These are phyloP conservation scores for Alternaria novae-zelandiae DNA, from an alignment of 2,329 filamentous ascomycete species.

Conservation along the genomic window DNA sequence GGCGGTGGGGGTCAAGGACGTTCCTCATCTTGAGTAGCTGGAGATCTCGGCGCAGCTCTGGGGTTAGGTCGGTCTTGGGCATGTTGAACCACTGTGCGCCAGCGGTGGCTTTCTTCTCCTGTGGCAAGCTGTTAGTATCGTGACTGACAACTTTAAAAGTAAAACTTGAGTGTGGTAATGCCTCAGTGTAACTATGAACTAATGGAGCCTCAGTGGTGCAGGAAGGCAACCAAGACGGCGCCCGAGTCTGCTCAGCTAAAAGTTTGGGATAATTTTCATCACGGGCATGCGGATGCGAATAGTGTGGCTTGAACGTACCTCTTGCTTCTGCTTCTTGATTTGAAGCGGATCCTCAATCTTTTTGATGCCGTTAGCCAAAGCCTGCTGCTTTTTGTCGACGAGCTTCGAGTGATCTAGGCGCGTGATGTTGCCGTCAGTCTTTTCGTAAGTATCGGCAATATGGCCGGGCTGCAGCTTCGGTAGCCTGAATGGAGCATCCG, in stretches of 20 bases:
- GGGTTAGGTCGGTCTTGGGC: slow-evolving; percentile 81
- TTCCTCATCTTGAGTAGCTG: slow-evolving; percentile 89
- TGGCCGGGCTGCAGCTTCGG: slow-evolving; percentile 58
- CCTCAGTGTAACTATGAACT: slow-evolving; percentile 79
- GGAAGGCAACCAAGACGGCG: slow-evolving; percentile 82
- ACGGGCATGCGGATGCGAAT: slow-evolving; percentile 51
- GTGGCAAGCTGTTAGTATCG: slow-evolving; percentile 34
- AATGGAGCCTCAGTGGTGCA: slow-evolving; percentile 72
- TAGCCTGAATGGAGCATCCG: slow-evolving; percentile 52
- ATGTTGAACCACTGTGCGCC: slow-evolving; percentile 88
- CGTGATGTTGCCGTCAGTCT: slow-evolving; percentile 59
- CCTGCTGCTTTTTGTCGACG: slow-evolving; percentile 55
- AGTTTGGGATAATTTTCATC: slow-evolving; percentile 79
- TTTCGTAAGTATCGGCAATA: slow-evolving; percentile 62
- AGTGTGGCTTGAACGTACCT: slow-evolving; percentile 54
- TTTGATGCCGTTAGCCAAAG: slow-evolving; percentile 56
- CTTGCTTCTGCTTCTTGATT: slow-evolving; percentile 53
- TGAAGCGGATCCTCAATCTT: slow-evolving; percentile 62
- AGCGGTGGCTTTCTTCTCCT: slow-evolving; percentile 70
- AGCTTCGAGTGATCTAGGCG: slow-evolving; percentile 60
- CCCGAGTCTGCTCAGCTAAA: slow-evolving; percentile 73
- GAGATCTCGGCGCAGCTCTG: slow-evolving; percentile 85
- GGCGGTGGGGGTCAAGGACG: slow-evolving; percentile 84
- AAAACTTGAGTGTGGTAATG: slow-evolving; percentile 16
- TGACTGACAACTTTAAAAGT: slow-evolving; percentile 10